Percentiles rank a stretch among this genome's conserved stretches.
Conservation (phyloP, 768 basidiomycete species). For the Inosperma sp. region DNA sequence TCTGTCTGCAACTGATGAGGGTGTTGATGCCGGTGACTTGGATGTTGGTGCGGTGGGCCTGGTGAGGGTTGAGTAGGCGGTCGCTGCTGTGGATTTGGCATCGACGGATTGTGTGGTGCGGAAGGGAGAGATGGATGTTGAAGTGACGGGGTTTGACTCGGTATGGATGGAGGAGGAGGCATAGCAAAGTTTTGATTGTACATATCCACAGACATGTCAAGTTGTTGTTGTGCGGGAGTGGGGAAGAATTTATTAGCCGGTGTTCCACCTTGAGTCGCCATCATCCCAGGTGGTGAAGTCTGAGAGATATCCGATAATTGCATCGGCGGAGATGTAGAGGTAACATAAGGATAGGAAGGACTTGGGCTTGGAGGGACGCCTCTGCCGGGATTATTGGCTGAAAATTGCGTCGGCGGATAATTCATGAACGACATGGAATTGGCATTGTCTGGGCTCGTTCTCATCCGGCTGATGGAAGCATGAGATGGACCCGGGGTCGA, state of each 20-base stretch:
- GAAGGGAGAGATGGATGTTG: conserved; percentile 21
- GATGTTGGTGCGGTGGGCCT: conserved; percentile 25
- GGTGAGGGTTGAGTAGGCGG: conserved; percentile 22
- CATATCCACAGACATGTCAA: conserved; percentile 38
- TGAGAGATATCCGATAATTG: conserved; percentile 44
- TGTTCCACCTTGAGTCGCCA: conserved; percentile 33
- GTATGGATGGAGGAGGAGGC: conserved; percentile 33
- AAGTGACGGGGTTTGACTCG: conserved; percentile 38
- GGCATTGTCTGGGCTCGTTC: conserved; percentile 44
- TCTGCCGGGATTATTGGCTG: conserved; percentile 30
- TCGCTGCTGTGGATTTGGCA: conserved; percentile 16
- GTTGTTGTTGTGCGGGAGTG: conserved; percentile 60
- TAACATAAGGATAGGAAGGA: conserved; percentile 30
- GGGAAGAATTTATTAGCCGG: conserved; percentile 41
- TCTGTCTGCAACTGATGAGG: conserved; percentile 39
- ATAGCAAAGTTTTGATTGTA: conserved; percentile 29
- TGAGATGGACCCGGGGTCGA: conserved; percentile 35
- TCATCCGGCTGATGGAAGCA: conserved; percentile 36
- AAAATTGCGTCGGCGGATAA: conserved; percentile 35
- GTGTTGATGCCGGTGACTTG: conserved; percentile 37
- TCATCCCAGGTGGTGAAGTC: conserved; percentile 33
- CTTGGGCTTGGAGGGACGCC: conserved; percentile 14
- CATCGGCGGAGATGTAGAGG: conserved; percentile 47
- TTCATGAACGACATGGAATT: conserved; percentile 38
- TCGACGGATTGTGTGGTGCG: conserved; percentile 19